Evolutionary conservation across 768 basidiomycete genomes (phyloP).

Genomic region (Fibroporia radiculosa): DNA sequence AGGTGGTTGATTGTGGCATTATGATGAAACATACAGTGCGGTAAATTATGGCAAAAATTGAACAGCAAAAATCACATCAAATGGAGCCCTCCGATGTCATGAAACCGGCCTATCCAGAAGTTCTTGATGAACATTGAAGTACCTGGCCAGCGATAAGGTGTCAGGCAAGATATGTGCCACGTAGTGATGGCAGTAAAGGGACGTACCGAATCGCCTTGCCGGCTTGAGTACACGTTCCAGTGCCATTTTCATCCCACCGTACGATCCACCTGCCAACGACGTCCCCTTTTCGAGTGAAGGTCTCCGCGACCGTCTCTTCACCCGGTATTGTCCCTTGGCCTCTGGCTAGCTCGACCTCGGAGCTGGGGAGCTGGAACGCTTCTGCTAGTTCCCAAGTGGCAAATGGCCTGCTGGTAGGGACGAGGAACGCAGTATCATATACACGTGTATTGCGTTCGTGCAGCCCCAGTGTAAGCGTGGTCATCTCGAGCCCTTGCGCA

Average conservation of each 20-base stretch:
- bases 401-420: constrained; percentile 59
- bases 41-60: too few species aligned
- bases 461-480: constrained; percentile 55
- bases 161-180: neutral
- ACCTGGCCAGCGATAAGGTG: constrained; percentile 6
- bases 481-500: constrained; percentile 48
- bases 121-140: constrained; percentile 44
- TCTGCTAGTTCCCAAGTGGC: constrained; percentile 76
- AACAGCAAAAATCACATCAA: too few species aligned
- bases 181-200: too few species aligned
- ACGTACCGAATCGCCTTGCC: constrained; percentile 64
- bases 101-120: constrained; percentile 22
- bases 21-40: too few species aligned
- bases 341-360: constrained; percentile 27
- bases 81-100: too few species aligned
- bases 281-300: constrained; percentile 46
- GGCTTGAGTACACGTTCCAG: constrained; percentile 52
- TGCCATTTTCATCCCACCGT: constrained; percentile 59
- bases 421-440: constrained; percentile 67
- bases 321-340: constrained; percentile 30
- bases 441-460: constrained; percentile 58
- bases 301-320: constrained; percentile 81
- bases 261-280: constrained; percentile 76
- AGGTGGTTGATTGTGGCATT: too few species aligned
- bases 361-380: constrained; percentile 36